Base-by-base conservation (phyloP, 805 yeast species). In the Brettanomyces sp. region DNA sequence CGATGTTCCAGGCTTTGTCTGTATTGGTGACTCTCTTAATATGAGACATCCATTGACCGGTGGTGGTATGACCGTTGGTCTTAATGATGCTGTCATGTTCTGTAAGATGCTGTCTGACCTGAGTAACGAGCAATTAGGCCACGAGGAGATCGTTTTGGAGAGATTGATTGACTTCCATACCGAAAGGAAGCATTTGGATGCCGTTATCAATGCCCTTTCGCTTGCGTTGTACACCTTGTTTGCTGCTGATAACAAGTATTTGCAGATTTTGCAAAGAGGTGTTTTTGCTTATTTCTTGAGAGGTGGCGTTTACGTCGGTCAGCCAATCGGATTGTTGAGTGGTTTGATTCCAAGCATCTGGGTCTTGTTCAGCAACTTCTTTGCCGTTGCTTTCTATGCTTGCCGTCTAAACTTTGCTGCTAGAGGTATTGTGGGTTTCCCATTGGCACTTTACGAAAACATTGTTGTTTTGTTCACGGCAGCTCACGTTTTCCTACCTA, bases 1-100 rank as follows among this genome's bases (percentile, higher is more conserved):
- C 59, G 70, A 70, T 30, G 72, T 77, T 39, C 81, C 80, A 9
- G 99, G 99, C 11, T 68, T 88, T 41, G 70, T 93, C 35, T 73
- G 91, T 53, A 60, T 93, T 34, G 99, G 99, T 42, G 99, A 93
- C 63, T 86, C 99, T 2, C 72, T 90, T 55, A 93, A 93, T 64
- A 93, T 93, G 97, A 77, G 99, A 62, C 99, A 93, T 63, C 99
- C 99, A 25, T 75, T 93, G 50, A 93, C 98, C 1, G 99, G 99
- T 45, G 99, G 99, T 52, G 99, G 99, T 50, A 93, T 93, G 99
- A 89, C 98, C 24, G 99, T 93, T 39, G 97, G 96, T 2, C 69
- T 93, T 49, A 85, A 81, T 59, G 99, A 93, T 64, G 85, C 87
- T 4, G 83, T 75, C 0, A 60, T 85, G 33, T 70, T 89, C 41